Evolutionary conservation across 306 rosid genomes (phyloP).

Genomic region (Inga leiocalycina): DNA sequence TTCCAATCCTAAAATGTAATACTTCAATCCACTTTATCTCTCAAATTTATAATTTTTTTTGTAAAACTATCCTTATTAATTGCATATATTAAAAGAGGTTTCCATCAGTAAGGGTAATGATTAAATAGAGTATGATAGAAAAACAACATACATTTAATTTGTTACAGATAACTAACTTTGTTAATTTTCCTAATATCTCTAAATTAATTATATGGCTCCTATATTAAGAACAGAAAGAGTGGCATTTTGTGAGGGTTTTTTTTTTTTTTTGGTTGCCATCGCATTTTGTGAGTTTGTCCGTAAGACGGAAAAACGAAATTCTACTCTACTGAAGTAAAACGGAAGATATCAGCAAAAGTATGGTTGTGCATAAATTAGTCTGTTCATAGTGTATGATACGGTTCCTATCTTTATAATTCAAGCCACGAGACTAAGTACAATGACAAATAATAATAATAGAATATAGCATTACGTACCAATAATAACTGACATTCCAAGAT

Average conservation of each 20-base stretch:
- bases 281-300: neutral
- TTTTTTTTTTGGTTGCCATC: no score
- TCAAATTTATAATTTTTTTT: no score
- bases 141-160: neutral
- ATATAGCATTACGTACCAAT: neutral
- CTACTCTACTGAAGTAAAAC: conserved; percentile 1
- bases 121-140: no score
- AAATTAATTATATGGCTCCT: no score
- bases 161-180: no score
- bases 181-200: no score
- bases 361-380: neutral
- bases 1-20: no score
- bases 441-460: neutral
- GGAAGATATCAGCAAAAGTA: neutral
- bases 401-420: conserved; percentile 7
- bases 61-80: no score
- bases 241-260: neutral
- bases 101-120: neutral
- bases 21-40: no score
- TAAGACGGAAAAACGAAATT: neutral
- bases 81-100: neutral
- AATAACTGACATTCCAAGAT: conserved; percentile 17
- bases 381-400: neutral
- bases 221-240: neutral
- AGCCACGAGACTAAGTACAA: neutral